phyloP scores from a whole-genome alignment of 148 eudicot species.

The Amaranthus palmeri region DNA sequence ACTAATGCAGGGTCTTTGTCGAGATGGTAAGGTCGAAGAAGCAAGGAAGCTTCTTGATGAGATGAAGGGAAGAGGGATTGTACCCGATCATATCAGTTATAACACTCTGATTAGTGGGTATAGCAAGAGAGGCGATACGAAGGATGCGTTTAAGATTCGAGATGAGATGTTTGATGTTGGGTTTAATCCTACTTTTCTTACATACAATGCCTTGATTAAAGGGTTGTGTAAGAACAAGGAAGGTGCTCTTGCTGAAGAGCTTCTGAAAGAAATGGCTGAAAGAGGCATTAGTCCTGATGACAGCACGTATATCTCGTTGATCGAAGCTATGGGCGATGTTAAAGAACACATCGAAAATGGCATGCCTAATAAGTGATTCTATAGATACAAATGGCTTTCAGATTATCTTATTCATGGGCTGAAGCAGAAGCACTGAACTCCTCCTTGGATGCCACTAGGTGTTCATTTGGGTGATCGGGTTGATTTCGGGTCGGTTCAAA shows the following conservation, averaged over 20 bases:
- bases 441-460: background rate
- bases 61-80: slow-evolving; percentile 66
- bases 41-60: slow-evolving; percentile 53
- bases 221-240: slow-evolving; percentile 63
- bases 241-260: slow-evolving; percentile 52
- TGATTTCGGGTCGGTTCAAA: too few species aligned
- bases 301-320: slow-evolving; percentile 47
- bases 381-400: too few species aligned
- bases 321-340: slow-evolving; percentile 47
- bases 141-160: slow-evolving; percentile 56
- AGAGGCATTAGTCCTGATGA: slow-evolving; percentile 68
- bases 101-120: slow-evolving; percentile 75
- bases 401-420: too few species aligned
- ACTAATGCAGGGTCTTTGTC: slow-evolving; percentile 63
- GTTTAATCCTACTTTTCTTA: slow-evolving; percentile 58
- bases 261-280: slow-evolving; percentile 60
- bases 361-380: background rate
- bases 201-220: slow-evolving; percentile 75
- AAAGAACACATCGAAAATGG: slow-evolving; percentile 16
- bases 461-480: too few species aligned
- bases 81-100: slow-evolving; percentile 61
- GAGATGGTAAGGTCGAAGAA: slow-evolving; percentile 62
- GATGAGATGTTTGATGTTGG: slow-evolving; percentile 69
- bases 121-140: slow-evolving; percentile 64
- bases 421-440: too few species aligned